Percentiles rank a stretch among this genome's conserved stretches.
Conservation (phyloP, 2,329 filamentous ascomycete genomes). For the Alternaria sp. region DNA sequence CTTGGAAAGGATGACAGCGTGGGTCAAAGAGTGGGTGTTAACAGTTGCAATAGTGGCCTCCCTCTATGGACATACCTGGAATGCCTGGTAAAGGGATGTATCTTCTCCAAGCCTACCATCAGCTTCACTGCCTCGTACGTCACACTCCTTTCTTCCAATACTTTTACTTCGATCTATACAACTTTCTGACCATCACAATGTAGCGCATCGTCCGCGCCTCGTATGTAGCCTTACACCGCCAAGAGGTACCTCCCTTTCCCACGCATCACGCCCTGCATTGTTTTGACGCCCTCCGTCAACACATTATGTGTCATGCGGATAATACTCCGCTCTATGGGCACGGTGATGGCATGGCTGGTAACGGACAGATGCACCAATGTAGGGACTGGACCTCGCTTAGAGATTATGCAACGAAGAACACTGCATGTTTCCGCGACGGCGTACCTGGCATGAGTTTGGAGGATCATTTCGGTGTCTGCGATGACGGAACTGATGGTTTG, state of each 20-base stretch:
- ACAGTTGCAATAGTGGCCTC: constrained; percentile 4
- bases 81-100: constrained; percentile 19
- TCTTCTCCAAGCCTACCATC: constrained; percentile 28
- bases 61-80: constrained; percentile 12
- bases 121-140: constrained; percentile 28
- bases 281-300: constrained; percentile 25
- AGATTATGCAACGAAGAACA: constrained; percentile 28
- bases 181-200: neutral
- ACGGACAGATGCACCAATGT: constrained; percentile 26
- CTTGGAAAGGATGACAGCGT: neutral
- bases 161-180: neutral
- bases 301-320: constrained; percentile 31
- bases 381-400: constrained; percentile 23
- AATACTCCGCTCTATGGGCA: constrained; percentile 26
- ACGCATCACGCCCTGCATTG: constrained; percentile 21
- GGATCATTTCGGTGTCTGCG: constrained; percentile 12
- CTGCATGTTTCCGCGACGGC: constrained; percentile 38
- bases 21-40: neutral
- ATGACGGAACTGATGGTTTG: constrained; percentile 15
- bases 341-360: constrained; percentile 23
- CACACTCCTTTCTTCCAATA: neutral
- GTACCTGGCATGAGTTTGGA: constrained; percentile 12
- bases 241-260: constrained; percentile 11
- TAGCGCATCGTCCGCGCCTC: constrained; percentile 13
- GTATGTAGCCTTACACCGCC: constrained; percentile 3